These are phyloP conservation scores for Tieghemostelium lacteum DNA, from an alignment of 78 protist species.

Conservation along the genomic window DNA sequence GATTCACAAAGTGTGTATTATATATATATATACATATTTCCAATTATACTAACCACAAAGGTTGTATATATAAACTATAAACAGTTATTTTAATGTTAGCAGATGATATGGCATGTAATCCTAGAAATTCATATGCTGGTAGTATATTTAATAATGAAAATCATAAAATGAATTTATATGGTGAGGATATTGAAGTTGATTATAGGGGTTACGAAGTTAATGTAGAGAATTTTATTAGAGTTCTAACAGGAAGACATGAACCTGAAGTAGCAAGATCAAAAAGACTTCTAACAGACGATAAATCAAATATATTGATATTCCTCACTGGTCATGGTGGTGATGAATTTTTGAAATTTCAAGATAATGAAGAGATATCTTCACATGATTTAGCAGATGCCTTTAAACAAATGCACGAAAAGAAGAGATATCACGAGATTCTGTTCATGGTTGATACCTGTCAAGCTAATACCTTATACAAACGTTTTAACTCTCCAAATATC, in stretches of 20 bases:
- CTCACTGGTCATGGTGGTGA: constrained; percentile 98
- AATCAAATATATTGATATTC: constrained; percentile 91
- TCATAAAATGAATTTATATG: constrained; percentile 88
- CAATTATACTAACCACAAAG: neutral
- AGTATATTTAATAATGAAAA: constrained; percentile 84
- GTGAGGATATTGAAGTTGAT: constrained; percentile 93
- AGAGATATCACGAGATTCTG: constrained; percentile 87
- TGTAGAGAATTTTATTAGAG: constrained; percentile 94
- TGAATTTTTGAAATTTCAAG: constrained; percentile 97
- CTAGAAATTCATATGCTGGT: constrained; percentile 94
- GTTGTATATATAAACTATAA: neutral
- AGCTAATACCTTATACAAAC: constrained; percentile 88
- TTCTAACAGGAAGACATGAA: constrained; percentile 92
- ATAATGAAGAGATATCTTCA: constrained; percentile 92
- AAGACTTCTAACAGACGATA: constrained; percentile 86
- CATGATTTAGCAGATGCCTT: constrained; percentile 93
- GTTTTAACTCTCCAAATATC: constrained; percentile 80
- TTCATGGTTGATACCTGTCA: constrained; percentile 97
- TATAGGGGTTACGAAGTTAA: constrained; percentile 95
- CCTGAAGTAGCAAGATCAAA: constrained; percentile 87
- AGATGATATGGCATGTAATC: constrained; percentile 97
- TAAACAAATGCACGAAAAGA: constrained; percentile 90
- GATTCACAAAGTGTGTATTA: constrained; percentile 88
- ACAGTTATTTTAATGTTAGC: constrained; percentile 95
- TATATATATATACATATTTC: no score